Base-by-base conservation (phyloP, 257 asterid species). In the Nicotiana otophora region DNA sequence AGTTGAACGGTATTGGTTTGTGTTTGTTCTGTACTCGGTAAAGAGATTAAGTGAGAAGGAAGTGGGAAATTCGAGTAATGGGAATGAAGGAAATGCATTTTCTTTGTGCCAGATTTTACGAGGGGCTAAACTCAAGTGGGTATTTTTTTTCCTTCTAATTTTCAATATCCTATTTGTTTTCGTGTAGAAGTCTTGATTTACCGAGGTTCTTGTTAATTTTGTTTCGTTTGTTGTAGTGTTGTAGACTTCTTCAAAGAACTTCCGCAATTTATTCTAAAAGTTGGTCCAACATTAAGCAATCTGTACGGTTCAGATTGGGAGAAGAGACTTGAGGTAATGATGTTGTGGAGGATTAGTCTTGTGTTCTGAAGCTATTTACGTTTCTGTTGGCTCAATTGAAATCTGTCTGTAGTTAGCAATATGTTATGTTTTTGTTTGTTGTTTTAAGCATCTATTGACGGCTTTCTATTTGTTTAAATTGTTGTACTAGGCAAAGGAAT, bases 1-100 rank as follows among this genome's bases (percentile, higher is more conserved):
- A 85, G 92, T 95, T 78, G 98, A 95, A 80, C 89, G 96, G 42
- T 94, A 92, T 85, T 95, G 97, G 98, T 94, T 95, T 86, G 95
- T 94, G 0, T 94, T 90, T 84, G 87, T 93, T 82, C 92, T 95
- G 17, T 92, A 88, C 93, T 81, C 94, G 3, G 91, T 88, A 57
- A 92, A 90, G 85, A 91, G 90, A 84, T 92, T 95, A 78, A 82
- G 85, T 66, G 91, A 23, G 82, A 78, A 57, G 48, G 88, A 87
- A 78, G 81, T 51, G 6, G 80, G 61, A 65, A 63, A 23, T 77
- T n/a, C 57, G 46, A 90, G 69, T 81, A 89, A 78, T 33, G 89
- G 85, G 82, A 76, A 85, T 74, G 84, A 33, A 63, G 92, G 86
- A 83, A 89, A 86, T 81, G 91, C 90, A 78, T 93, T 90, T 77